Percentiles rank a stretch among this genome's conserved stretches.
These are phyloP conservation scores for Phytophthora ramorum DNA, from an alignment of 352 stramenopile genomes.

Conservation along the genomic window DNA sequence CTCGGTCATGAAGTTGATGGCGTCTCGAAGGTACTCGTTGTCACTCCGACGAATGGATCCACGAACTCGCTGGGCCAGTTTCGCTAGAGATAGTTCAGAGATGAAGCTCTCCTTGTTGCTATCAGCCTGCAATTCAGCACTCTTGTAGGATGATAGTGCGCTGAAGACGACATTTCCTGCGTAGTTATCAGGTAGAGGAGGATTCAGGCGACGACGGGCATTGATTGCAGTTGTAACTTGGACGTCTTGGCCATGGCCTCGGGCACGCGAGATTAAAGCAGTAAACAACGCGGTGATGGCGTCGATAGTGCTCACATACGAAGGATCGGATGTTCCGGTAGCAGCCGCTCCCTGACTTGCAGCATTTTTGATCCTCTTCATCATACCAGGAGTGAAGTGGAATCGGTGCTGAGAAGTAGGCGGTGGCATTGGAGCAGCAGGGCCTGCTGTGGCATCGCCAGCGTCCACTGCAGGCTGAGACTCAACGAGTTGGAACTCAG, in stretches of 20 bases:
- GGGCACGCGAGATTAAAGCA: constrained; percentile 54
- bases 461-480: background rate
- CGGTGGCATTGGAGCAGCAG: constrained; percentile 12
- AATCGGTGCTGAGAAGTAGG: constrained; percentile 53
- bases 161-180: constrained; percentile 67
- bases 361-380: constrained; percentile 50
- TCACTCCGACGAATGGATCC: constrained; percentile 32
- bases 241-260: constrained; percentile 48
- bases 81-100: constrained; percentile 8
- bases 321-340: background rate
- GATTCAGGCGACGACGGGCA: constrained; percentile 46
- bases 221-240: constrained; percentile 63
- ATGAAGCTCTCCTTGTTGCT: background rate
- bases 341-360: constrained; percentile 9
- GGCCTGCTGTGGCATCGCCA: background rate
- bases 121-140: constrained; percentile 10
- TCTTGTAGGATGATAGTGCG: constrained; percentile 44
- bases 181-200: constrained; percentile 52
- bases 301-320: constrained; percentile 65
- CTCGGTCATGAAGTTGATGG: constrained; percentile 55
- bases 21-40: constrained; percentile 51
- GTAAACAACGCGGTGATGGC: constrained; percentile 58
- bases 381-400: constrained; percentile 48
- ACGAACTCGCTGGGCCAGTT: constrained; percentile 44
- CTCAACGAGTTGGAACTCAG: constrained; percentile 48